Percentiles rank a stretch among this genome's conserved stretches.
Evolutionary conservation across 192 early-diverging fungal species (phyloP).

Genomic region (Diversispora epigaea): DNA sequence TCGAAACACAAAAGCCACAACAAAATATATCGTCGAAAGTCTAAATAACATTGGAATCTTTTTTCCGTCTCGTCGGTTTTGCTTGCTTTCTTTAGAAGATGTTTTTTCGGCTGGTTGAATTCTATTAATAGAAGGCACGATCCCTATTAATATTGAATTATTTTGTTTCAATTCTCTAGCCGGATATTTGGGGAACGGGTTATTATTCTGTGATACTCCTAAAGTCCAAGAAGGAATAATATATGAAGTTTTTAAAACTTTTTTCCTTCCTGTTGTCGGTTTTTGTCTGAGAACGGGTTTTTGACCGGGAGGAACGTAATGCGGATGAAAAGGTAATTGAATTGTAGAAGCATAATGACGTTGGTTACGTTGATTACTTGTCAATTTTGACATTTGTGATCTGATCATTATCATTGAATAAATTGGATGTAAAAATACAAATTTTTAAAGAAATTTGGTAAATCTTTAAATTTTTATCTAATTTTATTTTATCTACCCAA

Average conservation of each 20-base stretch:
- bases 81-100: too few species aligned
- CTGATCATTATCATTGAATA: neutral
- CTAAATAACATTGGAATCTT: constrained; percentile 18
- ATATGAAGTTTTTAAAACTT: neutral
- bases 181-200: neutral
- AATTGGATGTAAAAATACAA: too few species aligned
- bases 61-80: neutral
- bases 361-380: neutral
- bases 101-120: neutral
- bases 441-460: too few species aligned
- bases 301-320: constrained; percentile 21
- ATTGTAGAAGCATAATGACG: constrained; percentile 15
- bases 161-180: neutral
- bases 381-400: neutral
- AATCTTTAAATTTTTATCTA: too few species aligned
- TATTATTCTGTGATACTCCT: neutral
- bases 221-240: neutral
- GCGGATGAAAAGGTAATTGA: constrained; percentile 23
- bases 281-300: neutral
- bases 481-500: too few species aligned
- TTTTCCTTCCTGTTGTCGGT: neutral
- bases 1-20: neutral
- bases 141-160: neutral
- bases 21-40: constrained; percentile 15
- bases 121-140: constrained; percentile 2